phyloP scores from a whole-genome alignment of 1,139 yeast genomes.

The Lodderomyces pseudojiufengensis region DNA sequence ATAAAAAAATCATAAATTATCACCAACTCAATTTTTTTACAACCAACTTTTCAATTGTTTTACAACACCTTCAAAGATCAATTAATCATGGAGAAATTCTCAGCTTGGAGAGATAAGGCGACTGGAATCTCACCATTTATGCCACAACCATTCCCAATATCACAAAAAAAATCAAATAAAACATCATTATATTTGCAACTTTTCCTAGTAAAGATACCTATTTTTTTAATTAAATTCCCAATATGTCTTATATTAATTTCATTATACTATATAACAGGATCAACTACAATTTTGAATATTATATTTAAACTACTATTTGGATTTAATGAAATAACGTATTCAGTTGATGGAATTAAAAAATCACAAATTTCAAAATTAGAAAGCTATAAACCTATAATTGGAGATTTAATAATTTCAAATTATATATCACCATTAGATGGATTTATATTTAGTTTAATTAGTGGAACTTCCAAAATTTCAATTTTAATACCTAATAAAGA shows the following conservation, averaged over 20 bases:
- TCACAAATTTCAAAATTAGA: slow-evolving; percentile 32
- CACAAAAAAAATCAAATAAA: slow-evolving; percentile 7
- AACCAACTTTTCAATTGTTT: too few species aligned
- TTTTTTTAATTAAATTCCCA: slow-evolving; percentile 27
- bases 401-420: slow-evolving; percentile 50
- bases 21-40: background rate
- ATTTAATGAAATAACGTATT: slow-evolving; percentile 30
- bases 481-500: slow-evolving; percentile 43
- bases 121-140: slow-evolving; percentile 81
- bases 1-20: too few species aligned
- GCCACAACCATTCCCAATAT: slow-evolving; percentile 35
- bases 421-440: slow-evolving; percentile 56
- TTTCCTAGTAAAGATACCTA: slow-evolving; percentile 12
- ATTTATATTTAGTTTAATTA: slow-evolving; percentile 19
- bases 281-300: slow-evolving; percentile 16
- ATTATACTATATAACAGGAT: slow-evolving; percentile 17
- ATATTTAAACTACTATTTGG: slow-evolving; percentile 22
- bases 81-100: slow-evolving; percentile 64
- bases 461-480: slow-evolving; percentile 20
- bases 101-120: slow-evolving; percentile 72
- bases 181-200: slow-evolving; percentile 5
- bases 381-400: slow-evolving; percentile 35
- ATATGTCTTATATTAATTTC: slow-evolving; percentile 20
- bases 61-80: background rate
- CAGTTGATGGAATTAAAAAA: slow-evolving; percentile 51